Conservation (phyloP, 257 asterid species). For the Misopates orontium region DNA sequence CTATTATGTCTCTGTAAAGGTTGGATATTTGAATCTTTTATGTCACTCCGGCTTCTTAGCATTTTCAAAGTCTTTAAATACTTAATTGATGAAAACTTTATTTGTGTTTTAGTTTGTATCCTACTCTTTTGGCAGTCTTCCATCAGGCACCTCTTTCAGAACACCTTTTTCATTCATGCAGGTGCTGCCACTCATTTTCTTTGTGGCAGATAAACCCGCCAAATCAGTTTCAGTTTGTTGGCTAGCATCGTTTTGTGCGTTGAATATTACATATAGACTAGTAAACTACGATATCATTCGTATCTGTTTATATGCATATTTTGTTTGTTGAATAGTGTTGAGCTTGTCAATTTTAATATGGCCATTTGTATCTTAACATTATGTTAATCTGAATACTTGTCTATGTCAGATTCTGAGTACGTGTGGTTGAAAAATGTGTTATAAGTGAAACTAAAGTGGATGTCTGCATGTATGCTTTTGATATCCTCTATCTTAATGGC, state of each 20-base stretch:
- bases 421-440: constrained; percentile 91
- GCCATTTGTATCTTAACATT: not conserved
- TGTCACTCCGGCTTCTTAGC: not conserved
- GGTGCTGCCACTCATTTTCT: not conserved
- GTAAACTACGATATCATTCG: not conserved
- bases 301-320: constrained; percentile 19
- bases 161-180: not conserved
- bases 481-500: constrained; percentile 81
- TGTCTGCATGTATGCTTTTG: constrained; percentile 94
- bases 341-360: not conserved
- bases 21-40: constrained; percentile 11
- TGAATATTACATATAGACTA: constrained; percentile 4
- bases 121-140: constrained; percentile 20
- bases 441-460: constrained; percentile 73
- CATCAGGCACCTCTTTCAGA: not conserved
- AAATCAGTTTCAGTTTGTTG: not conserved
- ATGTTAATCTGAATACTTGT: constrained; percentile 26
- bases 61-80: not conserved
- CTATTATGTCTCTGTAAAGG: constrained; percentile 9
- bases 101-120: not conserved
- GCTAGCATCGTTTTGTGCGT: constrained; percentile 4
- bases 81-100: constrained; percentile 6
- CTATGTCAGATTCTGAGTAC: constrained; percentile 73
- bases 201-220: not conserved
- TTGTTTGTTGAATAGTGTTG: constrained; percentile 13